phyloP scores from a whole-genome alignment of 164 flowering plant species.

The Vitis rotundifolia region DNA sequence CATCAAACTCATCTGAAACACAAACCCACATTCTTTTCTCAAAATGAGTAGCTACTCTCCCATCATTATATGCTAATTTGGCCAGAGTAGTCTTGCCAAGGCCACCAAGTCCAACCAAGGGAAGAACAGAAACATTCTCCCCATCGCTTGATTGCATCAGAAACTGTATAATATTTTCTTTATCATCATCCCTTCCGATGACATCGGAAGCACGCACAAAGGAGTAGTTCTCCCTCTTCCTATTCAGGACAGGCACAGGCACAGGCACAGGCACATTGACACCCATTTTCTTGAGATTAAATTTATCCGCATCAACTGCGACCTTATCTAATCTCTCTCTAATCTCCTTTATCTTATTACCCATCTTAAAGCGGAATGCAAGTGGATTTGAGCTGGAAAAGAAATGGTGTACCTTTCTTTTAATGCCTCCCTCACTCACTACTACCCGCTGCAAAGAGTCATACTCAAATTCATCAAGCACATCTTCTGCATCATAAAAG shows the following conservation, averaged over 20 bases:
- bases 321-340: too few species aligned
- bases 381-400: neutral
- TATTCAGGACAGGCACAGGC: too few species aligned
- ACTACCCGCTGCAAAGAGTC: neutral
- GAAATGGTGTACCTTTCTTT: neutral
- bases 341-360: too few species aligned
- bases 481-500: neutral
- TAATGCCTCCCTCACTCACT: neutral
- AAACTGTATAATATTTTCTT: neutral
- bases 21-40: neutral
- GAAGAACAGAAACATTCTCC: neutral
- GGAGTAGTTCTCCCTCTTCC: constrained; percentile 1
- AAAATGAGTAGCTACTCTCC: neutral
- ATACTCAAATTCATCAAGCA: constrained; percentile 1
- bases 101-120: neutral
- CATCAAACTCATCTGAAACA: neutral
- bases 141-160: neutral
- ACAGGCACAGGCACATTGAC: too few species aligned
- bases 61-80: neutral
- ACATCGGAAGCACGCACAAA: constrained; percentile 1
- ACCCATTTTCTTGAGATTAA: neutral
- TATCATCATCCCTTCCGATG: constrained; percentile 3
- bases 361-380: neutral
- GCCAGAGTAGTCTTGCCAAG: neutral
- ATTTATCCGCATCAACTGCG: too few species aligned